phyloP scores from a whole-genome alignment of 106 monocot species.

The Dendrobium catenatum region DNA sequence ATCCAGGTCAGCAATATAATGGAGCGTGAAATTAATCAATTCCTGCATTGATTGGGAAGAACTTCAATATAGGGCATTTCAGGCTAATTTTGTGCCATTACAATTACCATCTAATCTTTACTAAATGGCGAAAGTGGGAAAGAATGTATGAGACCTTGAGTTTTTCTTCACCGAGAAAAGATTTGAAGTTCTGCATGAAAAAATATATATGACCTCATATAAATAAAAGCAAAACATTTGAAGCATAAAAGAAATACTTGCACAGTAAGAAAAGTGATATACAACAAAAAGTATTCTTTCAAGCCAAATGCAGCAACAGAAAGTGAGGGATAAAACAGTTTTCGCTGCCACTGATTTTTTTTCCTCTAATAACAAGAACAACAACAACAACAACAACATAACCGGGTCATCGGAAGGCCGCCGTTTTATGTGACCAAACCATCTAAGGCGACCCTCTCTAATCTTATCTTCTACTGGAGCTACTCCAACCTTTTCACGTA shows the following conservation, averaged over 20 bases:
- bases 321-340: neutral
- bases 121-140: slow-evolving; percentile 2
- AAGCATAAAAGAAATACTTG: neutral
- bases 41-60: slow-evolving; percentile 42
- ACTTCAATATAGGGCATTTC: neutral
- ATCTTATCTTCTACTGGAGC: no score
- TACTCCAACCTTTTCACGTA: no score
- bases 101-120: neutral
- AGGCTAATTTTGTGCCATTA: neutral
- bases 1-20: slow-evolving; percentile 95
- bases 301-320: neutral
- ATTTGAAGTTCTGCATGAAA: slow-evolving; percentile 70
- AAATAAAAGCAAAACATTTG: neutral
- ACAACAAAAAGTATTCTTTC: neutral
- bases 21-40: slow-evolving; percentile 93
- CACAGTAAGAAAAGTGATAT: neutral
- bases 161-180: slow-evolving; percentile 78
- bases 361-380: neutral
- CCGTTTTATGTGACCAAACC: no score
- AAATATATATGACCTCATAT: neutral
- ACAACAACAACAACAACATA: no score
- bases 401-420: no score
- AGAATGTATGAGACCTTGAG: slow-evolving; percentile 53
- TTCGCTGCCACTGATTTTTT: neutral
- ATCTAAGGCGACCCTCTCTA: no score